Conservation (phyloP, 2,329 filamentous ascomycete genomes). For the Colletotrichum caudatum region DNA sequence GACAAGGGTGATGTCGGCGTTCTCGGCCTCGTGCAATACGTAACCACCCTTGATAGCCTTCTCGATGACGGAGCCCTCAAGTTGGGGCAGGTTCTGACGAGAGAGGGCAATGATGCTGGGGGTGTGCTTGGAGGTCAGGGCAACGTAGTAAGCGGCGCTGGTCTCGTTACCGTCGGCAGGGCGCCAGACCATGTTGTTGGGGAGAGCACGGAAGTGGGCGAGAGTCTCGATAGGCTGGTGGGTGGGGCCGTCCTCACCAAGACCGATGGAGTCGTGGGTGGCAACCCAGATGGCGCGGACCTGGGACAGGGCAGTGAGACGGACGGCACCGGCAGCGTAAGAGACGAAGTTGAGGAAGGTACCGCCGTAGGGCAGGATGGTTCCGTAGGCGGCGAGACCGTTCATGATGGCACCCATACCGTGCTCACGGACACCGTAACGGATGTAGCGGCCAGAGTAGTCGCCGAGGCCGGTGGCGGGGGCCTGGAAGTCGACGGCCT, state of each 20-base stretch:
- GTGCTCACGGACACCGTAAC: constrained; percentile 93
- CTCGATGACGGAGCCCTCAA: constrained; percentile 92
- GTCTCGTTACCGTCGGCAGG: constrained; percentile 99
- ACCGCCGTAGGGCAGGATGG: constrained; percentile 91
- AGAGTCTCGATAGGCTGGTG: constrained; percentile 99
- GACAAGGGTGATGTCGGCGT: constrained; percentile 88
- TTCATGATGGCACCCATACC: constrained; percentile 94
- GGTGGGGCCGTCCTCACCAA: constrained; percentile 97
- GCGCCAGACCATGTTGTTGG: constrained; percentile 99
- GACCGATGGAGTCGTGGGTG: constrained; percentile 98
- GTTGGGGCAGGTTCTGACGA: constrained; percentile 97
- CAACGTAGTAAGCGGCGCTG: constrained; percentile 96
- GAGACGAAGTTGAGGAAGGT: constrained; percentile 99
- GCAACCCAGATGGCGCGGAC: constrained; percentile 94
- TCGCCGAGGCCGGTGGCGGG: constrained; percentile 86
- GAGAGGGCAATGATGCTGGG: constrained; percentile 95
- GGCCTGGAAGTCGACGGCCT: constrained; percentile 96
- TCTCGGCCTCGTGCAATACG: constrained; percentile 85
- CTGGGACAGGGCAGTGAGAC: constrained; percentile 91
- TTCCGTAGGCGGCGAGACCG: constrained; percentile 95
- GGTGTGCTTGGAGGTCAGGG: constrained; percentile 88
- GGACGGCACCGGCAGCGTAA: constrained; percentile 94
- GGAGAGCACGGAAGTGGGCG: constrained; percentile 97
- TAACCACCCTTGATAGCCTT: constrained; percentile 96
- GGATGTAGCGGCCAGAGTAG: constrained; percentile 91